A percentile compares a stretch with the other conserved stretches of the same genome.
phyloP scores from a whole-genome alignment of 2,329 filamentous ascomycete genomes.

The Colletotrichum higginsianum region DNA sequence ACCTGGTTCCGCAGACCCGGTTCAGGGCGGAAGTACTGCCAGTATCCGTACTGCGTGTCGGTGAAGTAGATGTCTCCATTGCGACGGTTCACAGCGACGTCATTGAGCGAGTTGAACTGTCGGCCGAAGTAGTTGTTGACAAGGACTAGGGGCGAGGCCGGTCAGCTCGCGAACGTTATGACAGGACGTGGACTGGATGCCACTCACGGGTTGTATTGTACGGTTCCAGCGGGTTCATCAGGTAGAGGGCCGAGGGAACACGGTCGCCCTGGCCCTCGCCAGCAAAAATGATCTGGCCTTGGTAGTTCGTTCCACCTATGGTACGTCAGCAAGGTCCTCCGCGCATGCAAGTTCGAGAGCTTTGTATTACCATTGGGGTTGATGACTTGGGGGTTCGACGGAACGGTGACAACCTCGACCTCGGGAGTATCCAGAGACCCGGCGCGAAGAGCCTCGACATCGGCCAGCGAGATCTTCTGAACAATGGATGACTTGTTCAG shows the following conservation, averaged over 20 bases:
- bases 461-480: constrained; percentile 63
- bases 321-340: background rate
- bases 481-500: constrained; percentile 66
- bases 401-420: constrained; percentile 59
- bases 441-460: constrained; percentile 58
- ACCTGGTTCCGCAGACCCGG: constrained; percentile 71
- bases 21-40: constrained; percentile 69
- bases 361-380: constrained; percentile 64
- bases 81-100: constrained; percentile 66
- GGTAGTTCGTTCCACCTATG: constrained; percentile 66
- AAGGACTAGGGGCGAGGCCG: constrained; percentile 54
- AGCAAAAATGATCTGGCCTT: constrained; percentile 63
- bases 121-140: constrained; percentile 73
- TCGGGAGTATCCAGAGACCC: constrained; percentile 55
- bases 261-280: constrained; percentile 65
- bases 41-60: constrained; percentile 71
- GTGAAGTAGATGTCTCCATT: constrained; percentile 77
- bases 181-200: background rate
- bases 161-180: background rate
- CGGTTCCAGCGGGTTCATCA: constrained; percentile 61
- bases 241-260: constrained; percentile 56
- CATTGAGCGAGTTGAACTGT: constrained; percentile 73
- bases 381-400: constrained; percentile 59
- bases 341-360: background rate
- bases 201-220: constrained; percentile 65